Evolutionary conservation across 768 basidiomycete species (phyloP), one percentile per base, ranked within the genome.

Genomic region (Tricholoma furcatifolium): DNA sequence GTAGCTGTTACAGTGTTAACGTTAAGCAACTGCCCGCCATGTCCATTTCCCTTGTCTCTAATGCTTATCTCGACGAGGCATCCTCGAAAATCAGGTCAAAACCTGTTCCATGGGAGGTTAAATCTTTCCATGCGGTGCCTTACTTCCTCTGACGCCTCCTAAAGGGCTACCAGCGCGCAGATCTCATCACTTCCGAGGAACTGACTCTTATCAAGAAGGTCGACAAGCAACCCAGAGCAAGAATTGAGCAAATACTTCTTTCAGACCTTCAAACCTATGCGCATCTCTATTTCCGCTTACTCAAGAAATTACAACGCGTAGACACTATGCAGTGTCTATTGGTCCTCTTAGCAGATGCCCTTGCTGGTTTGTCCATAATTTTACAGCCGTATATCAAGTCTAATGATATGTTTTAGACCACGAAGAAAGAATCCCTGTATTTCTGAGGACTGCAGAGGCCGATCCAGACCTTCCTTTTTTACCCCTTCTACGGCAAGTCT

Each of bases 81-180:
- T 88, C 91, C 7, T 78, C 85, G 47, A 95, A 96, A 77, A 93
- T 95, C 56, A 80, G 88, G 61, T 80, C 87, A 7, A 97, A 95
- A 69, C 85, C 87, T 1, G 92, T 97, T 9, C 94, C 94, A 58
- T 98, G 96, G 96, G 94, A 97, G 86, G 96, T 96, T 53, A 53
- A 75, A 39, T 5, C 9, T 2, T 5, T 46, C 43, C 53, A 10
- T 23, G 50, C 47, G 21, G 20, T 14, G 43, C 47, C 3, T 32
- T 35, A 32, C 40, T 42, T 24, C 47, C 47, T 32, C 47, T 63
- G 68, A 41, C 63, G 54, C 46, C 30, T 44, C 34, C 24, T 5
- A 34, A 60, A 98, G 94, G 93, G 90, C 55, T 97, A 98, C 74
- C 94, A 97, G 73, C 87, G 96, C 60, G 94, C 93, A 41, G 92